Evolutionary conservation across 257 asterid species (phyloP).

Genomic region (Jacaranda mimosifolia): DNA sequence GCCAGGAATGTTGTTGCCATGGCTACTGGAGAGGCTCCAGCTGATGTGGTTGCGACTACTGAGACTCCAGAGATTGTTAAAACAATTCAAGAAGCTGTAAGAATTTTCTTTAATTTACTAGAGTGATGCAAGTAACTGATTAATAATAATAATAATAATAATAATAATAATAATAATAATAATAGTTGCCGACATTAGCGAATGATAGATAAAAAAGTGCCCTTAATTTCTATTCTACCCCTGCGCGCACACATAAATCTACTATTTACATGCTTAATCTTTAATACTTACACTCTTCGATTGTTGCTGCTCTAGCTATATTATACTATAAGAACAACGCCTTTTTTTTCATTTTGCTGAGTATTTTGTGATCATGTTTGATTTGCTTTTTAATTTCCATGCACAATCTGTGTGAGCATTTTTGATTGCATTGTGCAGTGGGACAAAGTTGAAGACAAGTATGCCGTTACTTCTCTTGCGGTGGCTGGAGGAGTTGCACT

Average conservation of each 20-base stretch:
- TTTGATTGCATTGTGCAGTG: slow-evolving; percentile 51
- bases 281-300: not conserved
- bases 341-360: not conserved
- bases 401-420: not conserved
- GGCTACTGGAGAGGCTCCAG: slow-evolving; percentile 87
- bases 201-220: not conserved
- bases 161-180: too few species aligned
- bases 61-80: slow-evolving; percentile 74
- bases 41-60: slow-evolving; percentile 54
- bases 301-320: not conserved
- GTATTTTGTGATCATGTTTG: not conserved
- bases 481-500: slow-evolving; percentile 73
- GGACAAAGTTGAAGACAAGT: slow-evolving; percentile 91
- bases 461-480: slow-evolving; percentile 80
- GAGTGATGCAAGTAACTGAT: too few species aligned
- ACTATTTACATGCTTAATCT: not conserved
- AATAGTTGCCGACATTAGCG: too few species aligned
- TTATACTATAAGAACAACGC: not conserved
- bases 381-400: not conserved
- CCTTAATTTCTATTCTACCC: too few species aligned
- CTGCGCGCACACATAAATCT: too few species aligned
- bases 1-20: slow-evolving; percentile 66
- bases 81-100: slow-evolving; percentile 54
- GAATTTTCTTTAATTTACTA: too few species aligned
- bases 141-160: too few species aligned